Evolutionary conservation across 176 grass and related monocot genomes (phyloP).

Genomic region (Areca catechu): DNA sequence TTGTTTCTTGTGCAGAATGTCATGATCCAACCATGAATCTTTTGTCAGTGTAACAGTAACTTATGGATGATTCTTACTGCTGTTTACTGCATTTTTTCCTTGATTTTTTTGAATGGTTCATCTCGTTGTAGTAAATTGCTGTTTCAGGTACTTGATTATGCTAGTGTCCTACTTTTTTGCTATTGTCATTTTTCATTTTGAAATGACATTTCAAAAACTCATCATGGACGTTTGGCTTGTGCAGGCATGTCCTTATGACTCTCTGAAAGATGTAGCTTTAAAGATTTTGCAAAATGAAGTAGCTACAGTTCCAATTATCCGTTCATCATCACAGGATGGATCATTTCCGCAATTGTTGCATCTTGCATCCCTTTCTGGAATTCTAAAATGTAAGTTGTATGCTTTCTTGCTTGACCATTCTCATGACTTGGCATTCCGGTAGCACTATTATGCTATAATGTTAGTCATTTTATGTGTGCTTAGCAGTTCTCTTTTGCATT

Average conservation of each 20-base stretch:
- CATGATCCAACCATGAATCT: too few relatives aligned
- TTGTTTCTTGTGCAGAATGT: too few relatives aligned
- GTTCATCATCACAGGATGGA: constrained; percentile 69
- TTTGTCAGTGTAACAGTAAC: too few relatives aligned
- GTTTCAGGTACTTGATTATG: background rate
- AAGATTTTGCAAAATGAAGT: constrained; percentile 80
- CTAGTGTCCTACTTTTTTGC: background rate
- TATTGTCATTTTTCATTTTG: background rate
- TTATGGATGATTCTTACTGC: too few relatives aligned
- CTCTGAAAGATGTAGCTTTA: constrained; percentile 69
- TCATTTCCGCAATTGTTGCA: constrained; percentile 91
- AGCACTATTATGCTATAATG: too few relatives aligned
- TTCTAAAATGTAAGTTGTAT: constrained; percentile 76
- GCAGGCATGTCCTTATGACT: constrained; percentile 75
- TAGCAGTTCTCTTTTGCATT: constrained; percentile 12
- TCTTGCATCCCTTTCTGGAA: constrained; percentile 94
- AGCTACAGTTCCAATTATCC: constrained; percentile 73
- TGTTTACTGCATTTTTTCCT: too few relatives aligned
- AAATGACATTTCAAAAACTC: background rate
- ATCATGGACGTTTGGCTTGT: constrained; percentile 7
- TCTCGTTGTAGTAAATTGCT: too few relatives aligned
- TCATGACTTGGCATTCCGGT: too few relatives aligned
- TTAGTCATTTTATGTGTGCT: too few relatives aligned
- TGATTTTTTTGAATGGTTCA: too few relatives aligned
- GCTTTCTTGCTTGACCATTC: background rate